Evolutionary conservation across 192 early-diverging fungal genomes (phyloP), one percentile per base, ranked within the genome.

Genomic region (Allomyces macrogynus): DNA sequence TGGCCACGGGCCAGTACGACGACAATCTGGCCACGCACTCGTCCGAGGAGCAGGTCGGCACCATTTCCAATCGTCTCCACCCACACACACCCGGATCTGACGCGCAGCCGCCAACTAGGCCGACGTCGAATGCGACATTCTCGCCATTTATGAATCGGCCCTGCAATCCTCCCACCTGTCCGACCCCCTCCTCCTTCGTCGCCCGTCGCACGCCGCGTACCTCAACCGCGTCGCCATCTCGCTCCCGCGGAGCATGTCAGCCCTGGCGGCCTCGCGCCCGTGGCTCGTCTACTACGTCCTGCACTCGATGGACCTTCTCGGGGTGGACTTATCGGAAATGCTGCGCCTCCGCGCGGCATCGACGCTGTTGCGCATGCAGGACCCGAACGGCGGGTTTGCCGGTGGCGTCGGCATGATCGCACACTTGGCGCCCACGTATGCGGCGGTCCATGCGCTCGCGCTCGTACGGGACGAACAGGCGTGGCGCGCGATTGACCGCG

Each of bases 341-440:
- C 49, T 57, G 12, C 49, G 49, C 3, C 5, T 57, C 1, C 49
- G 49, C 3, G 49, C 49, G 16, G 49, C 14, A 44, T 72, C 43
- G 0, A 89, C 87, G 1, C 65, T 95, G 4, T 24, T 66, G 16
- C 72, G 73, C 24, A 84, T 86, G 66, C 90, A 95, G 70, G 68
- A 77, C 49, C 67, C 75, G 5, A 69, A 68, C 14, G 95, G 95
- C 23, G 95, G 95, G 24, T 98, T 87, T 73, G 82, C 84, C 25
- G 93, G 95, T 42, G 95, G 93, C 7, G 77, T 78, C 22, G 81
- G 82, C 63, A 93, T 96, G 73, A 67, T 93, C 16, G 75, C 89
- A 11, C 95, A 98, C 75, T 63, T 92, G 57, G 93, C 90, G 4
- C 80, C 89, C 0, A 93, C 92, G 0, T 98, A 89, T 75, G 95